Percentiles rank a stretch among this genome's conserved stretches.
These are phyloP conservation scores for Claviceps sorghi DNA, from an alignment of 2,329 filamentous ascomycete species.

Conservation along the genomic window DNA sequence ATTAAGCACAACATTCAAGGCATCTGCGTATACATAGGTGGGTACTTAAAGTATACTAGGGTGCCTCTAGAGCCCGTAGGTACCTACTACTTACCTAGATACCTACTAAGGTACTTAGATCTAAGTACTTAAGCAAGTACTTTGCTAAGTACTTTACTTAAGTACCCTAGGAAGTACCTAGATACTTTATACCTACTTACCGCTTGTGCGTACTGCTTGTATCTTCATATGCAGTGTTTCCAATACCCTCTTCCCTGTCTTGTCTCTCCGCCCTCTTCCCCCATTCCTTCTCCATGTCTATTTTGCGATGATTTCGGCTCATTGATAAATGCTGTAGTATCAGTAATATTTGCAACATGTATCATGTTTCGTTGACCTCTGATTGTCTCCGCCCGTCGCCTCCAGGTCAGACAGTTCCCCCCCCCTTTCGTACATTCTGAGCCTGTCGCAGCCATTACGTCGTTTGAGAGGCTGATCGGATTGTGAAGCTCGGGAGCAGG, in stretches of 20 bases:
- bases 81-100: no score
- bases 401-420: slow-evolving; percentile 1
- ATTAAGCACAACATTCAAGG: no score
- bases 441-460: neutral
- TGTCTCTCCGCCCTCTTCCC: neutral
- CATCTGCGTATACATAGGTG: no score
- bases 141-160: no score
- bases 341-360: neutral
- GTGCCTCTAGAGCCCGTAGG: no score
- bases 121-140: no score
- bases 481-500: neutral
- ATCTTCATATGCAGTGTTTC: no score
- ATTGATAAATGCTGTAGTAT: neutral
- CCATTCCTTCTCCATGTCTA: neutral
- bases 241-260: neutral
- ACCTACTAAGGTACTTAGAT: no score
- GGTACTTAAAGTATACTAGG: no score
- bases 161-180: no score
- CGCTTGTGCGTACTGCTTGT: no score
- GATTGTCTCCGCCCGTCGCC: neutral
- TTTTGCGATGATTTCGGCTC: neutral
- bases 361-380: neutral
- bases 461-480: neutral
- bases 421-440: neutral
- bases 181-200: no score